Evolutionary conservation across 495 filamentous ascomycete genomes (phyloP).

Genomic region (Chaetomium fimeti): DNA sequence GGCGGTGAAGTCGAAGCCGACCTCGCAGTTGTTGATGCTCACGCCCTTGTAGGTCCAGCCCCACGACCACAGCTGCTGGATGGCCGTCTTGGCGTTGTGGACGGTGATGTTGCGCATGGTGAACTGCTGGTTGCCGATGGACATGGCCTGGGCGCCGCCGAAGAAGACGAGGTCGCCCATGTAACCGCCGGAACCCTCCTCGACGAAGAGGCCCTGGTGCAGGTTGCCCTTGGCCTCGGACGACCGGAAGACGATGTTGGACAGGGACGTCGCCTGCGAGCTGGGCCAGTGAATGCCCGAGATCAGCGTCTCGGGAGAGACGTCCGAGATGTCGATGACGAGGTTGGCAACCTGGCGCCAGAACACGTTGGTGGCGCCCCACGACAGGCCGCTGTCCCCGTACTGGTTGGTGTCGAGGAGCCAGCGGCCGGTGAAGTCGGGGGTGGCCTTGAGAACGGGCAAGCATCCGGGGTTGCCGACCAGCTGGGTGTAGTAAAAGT

Average conservation of each 20-base stretch:
- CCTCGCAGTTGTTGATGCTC: constrained; percentile 59
- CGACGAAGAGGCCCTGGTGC: constrained; percentile 75
- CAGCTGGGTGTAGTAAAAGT: constrained; percentile 64
- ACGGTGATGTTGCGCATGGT: constrained; percentile 72
- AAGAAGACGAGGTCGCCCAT: constrained; percentile 70
- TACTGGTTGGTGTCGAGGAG: constrained; percentile 63
- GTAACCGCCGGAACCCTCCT: constrained; percentile 71
- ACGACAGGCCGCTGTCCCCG: constrained; percentile 34
- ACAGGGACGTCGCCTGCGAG: constrained; percentile 67
- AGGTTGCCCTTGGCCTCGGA: constrained; percentile 52
- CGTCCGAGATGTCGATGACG: constrained; percentile 63
- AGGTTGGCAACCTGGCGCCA: constrained; percentile 74
- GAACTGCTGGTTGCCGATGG: constrained; percentile 77
- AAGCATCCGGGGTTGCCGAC: constrained; percentile 67
- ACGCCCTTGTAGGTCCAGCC: constrained; percentile 69
- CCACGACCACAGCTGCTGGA: constrained; percentile 54
- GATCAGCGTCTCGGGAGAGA: constrained; percentile 51
- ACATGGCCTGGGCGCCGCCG: constrained; percentile 63
- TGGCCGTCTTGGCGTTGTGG: constrained; percentile 53
- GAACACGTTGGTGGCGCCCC: constrained; percentile 66
- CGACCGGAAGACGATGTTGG: constrained; percentile 72
- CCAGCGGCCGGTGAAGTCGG: constrained; percentile 56
- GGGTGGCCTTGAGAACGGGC: constrained; percentile 63
- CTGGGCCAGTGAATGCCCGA: constrained; percentile 80
- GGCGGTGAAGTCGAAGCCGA: constrained; percentile 63